These are phyloP conservation scores for Adansonia gregorii DNA, from an alignment of 441 rosid genomes.

Conservation along the genomic window DNA sequence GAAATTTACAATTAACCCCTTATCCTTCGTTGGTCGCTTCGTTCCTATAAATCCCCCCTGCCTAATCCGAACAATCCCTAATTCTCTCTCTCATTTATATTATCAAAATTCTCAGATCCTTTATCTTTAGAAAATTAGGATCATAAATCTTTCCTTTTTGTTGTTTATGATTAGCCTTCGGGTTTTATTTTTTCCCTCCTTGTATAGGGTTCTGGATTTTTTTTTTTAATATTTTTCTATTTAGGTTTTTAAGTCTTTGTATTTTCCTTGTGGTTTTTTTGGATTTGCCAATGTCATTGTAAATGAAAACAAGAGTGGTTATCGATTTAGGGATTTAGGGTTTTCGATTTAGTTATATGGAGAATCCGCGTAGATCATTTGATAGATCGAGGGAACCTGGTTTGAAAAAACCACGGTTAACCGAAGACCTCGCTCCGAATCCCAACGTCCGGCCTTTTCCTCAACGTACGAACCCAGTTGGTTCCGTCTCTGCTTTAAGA, in stretches of 20 bases:
- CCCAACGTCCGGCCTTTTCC: slow-evolving; percentile 45
- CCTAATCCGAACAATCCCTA: slow-evolving; percentile 2
- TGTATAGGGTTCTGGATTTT: slow-evolving; percentile 12
- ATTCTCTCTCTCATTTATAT: not conserved
- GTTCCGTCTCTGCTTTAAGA: slow-evolving; percentile 38
- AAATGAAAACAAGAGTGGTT: slow-evolving; percentile 31
- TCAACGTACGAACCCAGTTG: slow-evolving; percentile 38
- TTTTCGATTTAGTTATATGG: slow-evolving; percentile 52
- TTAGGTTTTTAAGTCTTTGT: not conserved
- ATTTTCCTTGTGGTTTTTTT: not conserved
- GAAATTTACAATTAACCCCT: not conserved
- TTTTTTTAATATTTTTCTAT: not conserved
- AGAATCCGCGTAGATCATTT: slow-evolving; percentile 75
- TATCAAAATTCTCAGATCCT: not conserved
- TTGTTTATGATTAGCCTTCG: slow-evolving; percentile 15
- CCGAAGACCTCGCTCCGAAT: slow-evolving; percentile 45
- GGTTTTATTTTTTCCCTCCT: slow-evolving; percentile 12
- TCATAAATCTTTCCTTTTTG: not conserved
- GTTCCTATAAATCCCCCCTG: not conserved
- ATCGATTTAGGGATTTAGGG: slow-evolving; percentile 31
- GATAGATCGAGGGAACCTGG: slow-evolving; percentile 86
- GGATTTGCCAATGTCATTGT: slow-evolving; percentile 15
- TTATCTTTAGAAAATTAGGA: slow-evolving; percentile 2
- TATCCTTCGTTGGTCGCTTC: not conserved
- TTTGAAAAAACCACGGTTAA: slow-evolving; percentile 64